phyloP scores from a whole-genome alignment of 306 rosid genomes.

The Vigna hirtella region DNA sequence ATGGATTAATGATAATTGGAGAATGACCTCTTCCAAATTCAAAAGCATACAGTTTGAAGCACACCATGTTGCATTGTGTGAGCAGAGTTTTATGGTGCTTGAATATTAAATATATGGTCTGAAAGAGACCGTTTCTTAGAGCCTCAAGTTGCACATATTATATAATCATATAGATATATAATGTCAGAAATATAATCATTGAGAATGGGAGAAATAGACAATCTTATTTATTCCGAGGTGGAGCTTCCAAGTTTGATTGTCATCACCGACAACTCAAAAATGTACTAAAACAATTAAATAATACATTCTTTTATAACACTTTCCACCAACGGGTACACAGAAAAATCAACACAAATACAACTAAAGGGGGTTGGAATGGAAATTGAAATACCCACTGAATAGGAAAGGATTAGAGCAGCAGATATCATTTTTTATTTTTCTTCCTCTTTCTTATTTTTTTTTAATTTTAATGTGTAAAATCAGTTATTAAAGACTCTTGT shows the following conservation, averaged over 20 bases:
- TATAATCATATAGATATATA: neutral
- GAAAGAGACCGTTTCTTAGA: neutral
- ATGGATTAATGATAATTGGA: no score
- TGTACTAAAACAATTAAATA: conserved; percentile 16
- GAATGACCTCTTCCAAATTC: neutral
- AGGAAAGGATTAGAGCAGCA: neutral
- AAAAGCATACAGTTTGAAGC: neutral
- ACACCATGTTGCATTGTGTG: no score
- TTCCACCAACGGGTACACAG: no score
- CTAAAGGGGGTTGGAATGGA: neutral
- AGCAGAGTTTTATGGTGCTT: no score
- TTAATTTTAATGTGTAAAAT: no score
- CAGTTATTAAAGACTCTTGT: no score
- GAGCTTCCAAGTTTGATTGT: conserved; percentile 74
- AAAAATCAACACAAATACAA: neutral
- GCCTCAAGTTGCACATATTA: neutral
- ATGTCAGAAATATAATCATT: neutral
- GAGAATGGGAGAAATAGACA: conserved; percentile 1
- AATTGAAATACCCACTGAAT: neutral
- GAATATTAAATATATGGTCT: neutral
- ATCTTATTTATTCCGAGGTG: conserved; percentile 59
- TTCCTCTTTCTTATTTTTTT: no score
- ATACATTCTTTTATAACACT: neutral
- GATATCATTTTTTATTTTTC: neutral
- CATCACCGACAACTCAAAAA: conserved; percentile 67